phyloP scores from a whole-genome alignment of 495 filamentous ascomycete genomes.

The Tuber aestivum region DNA sequence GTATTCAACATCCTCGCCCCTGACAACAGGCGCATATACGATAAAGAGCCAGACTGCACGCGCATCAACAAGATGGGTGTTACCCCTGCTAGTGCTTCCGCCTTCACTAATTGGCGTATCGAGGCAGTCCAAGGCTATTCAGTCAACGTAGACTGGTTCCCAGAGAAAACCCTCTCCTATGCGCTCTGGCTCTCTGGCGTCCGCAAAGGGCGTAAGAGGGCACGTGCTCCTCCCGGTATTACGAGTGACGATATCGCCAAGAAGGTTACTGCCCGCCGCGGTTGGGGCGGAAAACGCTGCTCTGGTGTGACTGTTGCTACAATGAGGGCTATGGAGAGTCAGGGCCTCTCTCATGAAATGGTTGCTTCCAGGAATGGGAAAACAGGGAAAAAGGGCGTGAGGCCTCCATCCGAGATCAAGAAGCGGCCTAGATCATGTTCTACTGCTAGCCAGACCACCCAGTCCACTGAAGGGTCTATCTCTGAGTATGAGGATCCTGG shows the following conservation, averaged over 20 bases:
- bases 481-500: neutral
- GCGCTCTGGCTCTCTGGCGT: constrained; percentile 17
- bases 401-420: neutral
- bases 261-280: neutral
- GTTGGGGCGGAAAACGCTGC: constrained; percentile 28
- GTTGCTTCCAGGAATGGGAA: constrained; percentile 26
- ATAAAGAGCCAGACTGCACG: neutral
- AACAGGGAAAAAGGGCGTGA: constrained; percentile 21
- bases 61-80: constrained; percentile 30
- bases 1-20: constrained; percentile 17
- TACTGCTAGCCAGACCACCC: neutral
- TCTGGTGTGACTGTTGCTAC: constrained; percentile 4
- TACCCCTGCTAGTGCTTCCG: constrained; percentile 10
- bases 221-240: constrained; percentile 14
- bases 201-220: constrained; percentile 15
- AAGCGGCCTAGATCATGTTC: neutral
- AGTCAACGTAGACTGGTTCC: neutral
- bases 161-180: constrained; percentile 10
- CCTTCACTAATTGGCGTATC: constrained; percentile 13
- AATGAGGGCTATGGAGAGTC: constrained; percentile 15
- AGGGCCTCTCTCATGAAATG: constrained; percentile 18
- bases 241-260: constrained; percentile 7
- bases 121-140: neutral
- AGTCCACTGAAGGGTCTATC: neutral
- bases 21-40: constrained; percentile 16